Evolutionary conservation across 2,329 filamentous ascomycete species (phyloP), one percentile per base, ranked within the genome.

Genomic region (Ophiostoma ulmi): DNA sequence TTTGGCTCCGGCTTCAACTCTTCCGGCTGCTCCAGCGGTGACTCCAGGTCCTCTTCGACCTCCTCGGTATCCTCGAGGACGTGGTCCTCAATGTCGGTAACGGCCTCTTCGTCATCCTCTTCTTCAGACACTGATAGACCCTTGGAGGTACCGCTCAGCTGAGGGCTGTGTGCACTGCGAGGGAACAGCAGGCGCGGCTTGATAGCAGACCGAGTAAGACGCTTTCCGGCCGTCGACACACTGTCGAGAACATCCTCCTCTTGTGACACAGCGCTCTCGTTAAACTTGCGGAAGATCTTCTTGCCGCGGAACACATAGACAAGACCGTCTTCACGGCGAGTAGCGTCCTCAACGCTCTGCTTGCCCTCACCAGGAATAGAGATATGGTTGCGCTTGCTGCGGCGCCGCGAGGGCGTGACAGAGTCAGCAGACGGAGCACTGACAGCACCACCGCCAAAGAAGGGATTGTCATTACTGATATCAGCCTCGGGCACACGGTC

Each of bases 301-400:
- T 91, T 92, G 78, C 92, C 92, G 75, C 92, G 92, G 83, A 94
- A 94, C 14, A 89, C 85, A 75, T 89, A 92, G 73, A 93, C 82
- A 77, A 93, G 85, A 72, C 92, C 92, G 78, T 94, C 90, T 4
- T 89, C 85, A 39, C 90, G 88, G 41, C 83, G 79, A 3, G 86
- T 84, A 17, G 87, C 87, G 65, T 90, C 86, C 7, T 91, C 86
- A 72, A 93, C 82, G 2, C 86, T 81, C 74, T 86, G 81, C 36
- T 82, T 80, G 39, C 86, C 85, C 76, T 88, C 86, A 61, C 88
- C 87, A 0, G 85, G 84, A 72, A 88, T 83, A 22, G 78, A 77
- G 35, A 88, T 82, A 69, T 82, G 80, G 76, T 84, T 85, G 74
- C 84, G 85, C 77, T 85, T 87, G 81, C 84, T 84, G 74, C 84